Evolutionary conservation across 345 rosid genomes (phyloP), one percentile per base, ranked within the genome.

Genomic region (Draba incana): DNA sequence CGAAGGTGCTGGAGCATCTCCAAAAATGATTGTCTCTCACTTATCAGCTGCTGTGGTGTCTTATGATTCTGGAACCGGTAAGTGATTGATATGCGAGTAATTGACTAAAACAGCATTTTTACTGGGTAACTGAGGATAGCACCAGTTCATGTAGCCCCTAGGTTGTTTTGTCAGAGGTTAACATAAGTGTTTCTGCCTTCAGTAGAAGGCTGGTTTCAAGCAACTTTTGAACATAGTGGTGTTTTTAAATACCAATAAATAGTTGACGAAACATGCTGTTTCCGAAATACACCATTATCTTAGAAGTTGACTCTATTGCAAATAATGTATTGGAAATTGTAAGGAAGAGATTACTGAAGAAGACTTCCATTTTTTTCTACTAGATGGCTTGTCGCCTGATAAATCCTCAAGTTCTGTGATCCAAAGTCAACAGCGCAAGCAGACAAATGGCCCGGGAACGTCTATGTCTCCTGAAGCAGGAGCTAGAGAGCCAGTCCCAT

Each of bases 1-100:
- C 66, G 86, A 82, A 35, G 81, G 81, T 58, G 48, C 66, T 42
- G 82, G 94, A 69, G 80, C 87, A 47, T 83, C 97, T 65, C 84
- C 92, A 74, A 81, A 72, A 80, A 63, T 71, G 48, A 71, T 76
- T 47, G 81, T 75, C 81, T 87, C 91, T 75, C 85, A 48, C 13
- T 76, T 89, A 49, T 85, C 92, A 46, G 86, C 82, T 48, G 85
- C 96, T 2, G 88, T 88, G 78, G 87, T 87, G 70, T 62, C 85
- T 66, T 75, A 83, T 78, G 94, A 83, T 66, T 75, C 90, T 38
- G 59, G 61, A 57, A 72, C 78, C 5, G 97, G 95, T 89, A 72
- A 64, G 79, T 55, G 15, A 33, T 60, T 54, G 39, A 41, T 68
- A 46, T 68, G 59, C 33, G 10, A 14, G 60, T 39, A 62, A 54